Conservation (phyloP, 805 yeast species). For the Candida pini region DNA sequence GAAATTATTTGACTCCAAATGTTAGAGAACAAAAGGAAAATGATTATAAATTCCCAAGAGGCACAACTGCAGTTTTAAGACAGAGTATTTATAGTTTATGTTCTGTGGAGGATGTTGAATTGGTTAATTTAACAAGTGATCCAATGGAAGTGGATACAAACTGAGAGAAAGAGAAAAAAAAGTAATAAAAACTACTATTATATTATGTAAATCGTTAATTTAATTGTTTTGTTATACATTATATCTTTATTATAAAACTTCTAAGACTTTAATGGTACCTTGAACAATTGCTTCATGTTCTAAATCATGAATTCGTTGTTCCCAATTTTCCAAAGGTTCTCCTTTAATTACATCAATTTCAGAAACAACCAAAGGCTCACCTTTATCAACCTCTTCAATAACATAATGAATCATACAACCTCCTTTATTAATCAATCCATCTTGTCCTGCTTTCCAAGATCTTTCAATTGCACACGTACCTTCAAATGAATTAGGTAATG, state of each 20-base stretch:
- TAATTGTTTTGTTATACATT: background rate
- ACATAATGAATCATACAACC: conserved; percentile 97
- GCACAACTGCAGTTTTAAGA: conserved; percentile 85
- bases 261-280: conserved; percentile 66
- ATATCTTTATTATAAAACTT: conserved; percentile 19
- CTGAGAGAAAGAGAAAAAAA: too few species aligned
- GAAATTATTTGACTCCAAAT: conserved; percentile 91
- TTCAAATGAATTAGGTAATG: conserved; percentile 94
- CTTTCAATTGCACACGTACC: conserved; percentile 97
- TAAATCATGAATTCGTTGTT: conserved; percentile 68
- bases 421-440: conserved; percentile 66
- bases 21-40: conserved; percentile 75
- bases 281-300: conserved; percentile 94
- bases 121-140: conserved; percentile 27
- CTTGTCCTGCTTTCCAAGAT: conserved; percentile 93
- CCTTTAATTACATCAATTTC: conserved; percentile 66
- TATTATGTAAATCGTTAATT: background rate
- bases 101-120: conserved; percentile 46
- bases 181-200: too few species aligned
- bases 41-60: conserved; percentile 81
- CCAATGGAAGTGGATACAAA: conserved; percentile 52
- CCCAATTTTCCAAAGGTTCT: conserved; percentile 77
- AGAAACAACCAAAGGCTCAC: conserved; percentile 81
- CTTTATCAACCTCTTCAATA: conserved; percentile 93
- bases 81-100: conserved; percentile 60